Conservation (phyloP, 352 stramenopile genomes). For the Pythium dissotocum region DNA sequence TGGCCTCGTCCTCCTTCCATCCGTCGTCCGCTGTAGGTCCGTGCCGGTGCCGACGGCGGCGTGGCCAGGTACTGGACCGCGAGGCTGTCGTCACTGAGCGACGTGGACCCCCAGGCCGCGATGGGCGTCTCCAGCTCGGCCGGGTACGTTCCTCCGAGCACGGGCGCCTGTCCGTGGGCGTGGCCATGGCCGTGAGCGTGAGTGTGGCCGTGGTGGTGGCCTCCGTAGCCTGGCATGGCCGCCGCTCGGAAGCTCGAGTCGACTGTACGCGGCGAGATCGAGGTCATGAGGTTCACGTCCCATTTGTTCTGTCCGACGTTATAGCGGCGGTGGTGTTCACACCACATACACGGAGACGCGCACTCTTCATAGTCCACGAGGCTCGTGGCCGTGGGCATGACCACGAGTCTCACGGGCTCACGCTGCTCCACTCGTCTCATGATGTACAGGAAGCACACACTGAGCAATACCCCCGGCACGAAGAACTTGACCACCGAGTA, state of each 20-base stretch:
- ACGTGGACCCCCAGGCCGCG: constrained; percentile 5
- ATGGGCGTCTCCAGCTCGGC: constrained; percentile 25
- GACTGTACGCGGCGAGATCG: constrained; percentile 53
- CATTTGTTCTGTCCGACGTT: constrained; percentile 62
- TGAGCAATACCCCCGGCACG: constrained; percentile 52
- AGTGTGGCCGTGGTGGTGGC: constrained; percentile 7
- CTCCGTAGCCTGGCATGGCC: not conserved
- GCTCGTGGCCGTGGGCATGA: constrained; percentile 42
- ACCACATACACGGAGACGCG: constrained; percentile 70
- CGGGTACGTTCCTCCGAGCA: constrained; percentile 20
- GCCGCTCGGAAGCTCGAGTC: constrained; percentile 48
- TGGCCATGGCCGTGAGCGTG: constrained; percentile 9
- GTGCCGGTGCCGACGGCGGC: not conserved
- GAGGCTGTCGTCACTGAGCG: constrained; percentile 1
- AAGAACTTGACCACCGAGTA: constrained; percentile 62
- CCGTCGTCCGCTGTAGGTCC: constrained; percentile 12
- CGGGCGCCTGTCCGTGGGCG: not conserved
- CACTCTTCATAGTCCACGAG: constrained; percentile 79
- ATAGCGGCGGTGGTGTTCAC: constrained; percentile 65
- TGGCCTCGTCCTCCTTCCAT: not conserved
- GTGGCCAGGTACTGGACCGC: constrained; percentile 7
- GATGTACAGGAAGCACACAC: constrained; percentile 65
- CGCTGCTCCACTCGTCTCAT: constrained; percentile 73
- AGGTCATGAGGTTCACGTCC: constrained; percentile 55
- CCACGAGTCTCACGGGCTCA: constrained; percentile 48